A percentile compares a stretch with the other conserved stretches of the same genome.
Conservation (phyloP, 208 protist species). For the Crithidia mellificae region DNA sequence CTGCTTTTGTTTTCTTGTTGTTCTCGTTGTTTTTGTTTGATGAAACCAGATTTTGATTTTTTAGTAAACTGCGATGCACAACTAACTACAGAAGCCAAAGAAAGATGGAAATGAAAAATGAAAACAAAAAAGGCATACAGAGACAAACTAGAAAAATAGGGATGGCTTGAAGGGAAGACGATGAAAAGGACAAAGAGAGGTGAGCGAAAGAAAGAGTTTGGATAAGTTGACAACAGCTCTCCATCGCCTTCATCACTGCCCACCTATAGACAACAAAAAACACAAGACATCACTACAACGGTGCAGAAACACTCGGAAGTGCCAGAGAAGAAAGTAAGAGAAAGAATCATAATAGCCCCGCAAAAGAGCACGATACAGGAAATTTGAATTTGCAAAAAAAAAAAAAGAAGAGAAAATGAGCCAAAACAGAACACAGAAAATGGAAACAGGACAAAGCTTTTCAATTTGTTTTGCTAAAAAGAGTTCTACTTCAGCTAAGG, state of each 20-base stretch:
- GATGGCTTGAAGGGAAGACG: not conserved
- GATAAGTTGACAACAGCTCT: too few relatives aligned
- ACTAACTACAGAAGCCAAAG: not conserved
- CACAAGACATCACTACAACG: too few relatives aligned
- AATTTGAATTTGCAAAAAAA: not conserved
- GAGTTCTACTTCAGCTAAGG: too few relatives aligned
- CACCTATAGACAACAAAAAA: not conserved
- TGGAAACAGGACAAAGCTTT: not conserved
- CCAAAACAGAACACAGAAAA: not conserved
- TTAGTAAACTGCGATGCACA: conserved; percentile 4
- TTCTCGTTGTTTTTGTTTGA: not conserved
- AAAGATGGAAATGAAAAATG: not conserved
- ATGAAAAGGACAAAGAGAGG: not conserved
- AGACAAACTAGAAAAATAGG: too few relatives aligned
- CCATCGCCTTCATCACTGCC: too few relatives aligned
- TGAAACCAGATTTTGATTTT: too few relatives aligned
- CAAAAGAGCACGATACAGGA: not conserved
- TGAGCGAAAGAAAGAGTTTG: too few relatives aligned
- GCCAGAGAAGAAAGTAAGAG: not conserved
- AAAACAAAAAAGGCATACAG: conserved; percentile 1
- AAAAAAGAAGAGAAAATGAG: too few relatives aligned
- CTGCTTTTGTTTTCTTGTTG: too few relatives aligned
- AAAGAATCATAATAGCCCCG: not conserved
- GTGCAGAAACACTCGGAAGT: not conserved
- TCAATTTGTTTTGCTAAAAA: not conserved